These are phyloP conservation scores for Fusarium hainanense DNA, from an alignment of 2,329 filamentous ascomycete genomes.

Conservation along the genomic window DNA sequence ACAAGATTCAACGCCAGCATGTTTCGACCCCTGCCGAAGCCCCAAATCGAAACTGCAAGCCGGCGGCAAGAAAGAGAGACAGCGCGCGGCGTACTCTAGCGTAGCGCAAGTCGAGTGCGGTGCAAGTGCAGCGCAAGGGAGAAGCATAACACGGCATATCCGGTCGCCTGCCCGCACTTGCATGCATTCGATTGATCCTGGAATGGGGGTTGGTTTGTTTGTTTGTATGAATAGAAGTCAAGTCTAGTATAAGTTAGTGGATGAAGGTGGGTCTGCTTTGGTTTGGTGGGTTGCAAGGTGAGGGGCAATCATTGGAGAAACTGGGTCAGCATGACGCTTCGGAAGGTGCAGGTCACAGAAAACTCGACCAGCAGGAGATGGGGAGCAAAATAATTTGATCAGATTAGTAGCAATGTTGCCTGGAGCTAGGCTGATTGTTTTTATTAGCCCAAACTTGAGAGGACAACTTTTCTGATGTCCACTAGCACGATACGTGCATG, in stretches of 20 bases:
- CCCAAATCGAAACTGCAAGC: constrained; percentile 26
- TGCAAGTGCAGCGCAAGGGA: neutral
- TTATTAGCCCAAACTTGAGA: neutral
- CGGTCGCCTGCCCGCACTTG: constrained; percentile 19
- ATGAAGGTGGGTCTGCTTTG: constrained; percentile 3
- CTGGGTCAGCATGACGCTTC: constrained; percentile 37
- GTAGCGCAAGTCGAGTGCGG: neutral
- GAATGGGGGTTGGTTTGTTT: constrained; percentile 15
- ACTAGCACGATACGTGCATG: neutral
- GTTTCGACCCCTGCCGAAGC: constrained; percentile 36
- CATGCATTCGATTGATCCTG: constrained; percentile 22
- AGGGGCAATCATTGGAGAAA: constrained; percentile 21
- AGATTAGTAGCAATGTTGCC: neutral
- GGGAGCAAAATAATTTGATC: neutral
- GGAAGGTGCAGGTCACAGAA: neutral
- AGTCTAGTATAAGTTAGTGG: neutral
- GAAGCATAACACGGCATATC: neutral
- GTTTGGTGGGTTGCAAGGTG: neutral
- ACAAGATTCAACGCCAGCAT: constrained; percentile 21
- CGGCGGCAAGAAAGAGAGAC: constrained; percentile 35
- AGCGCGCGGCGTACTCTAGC: neutral
- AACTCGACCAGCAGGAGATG: neutral
- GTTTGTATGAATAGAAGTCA: constrained; percentile 13
- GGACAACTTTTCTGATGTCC: neutral
- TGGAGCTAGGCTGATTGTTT: neutral